phyloP scores from a whole-genome alignment of 2,329 filamentous ascomycete species.

The Colletotrichum agaves region DNA sequence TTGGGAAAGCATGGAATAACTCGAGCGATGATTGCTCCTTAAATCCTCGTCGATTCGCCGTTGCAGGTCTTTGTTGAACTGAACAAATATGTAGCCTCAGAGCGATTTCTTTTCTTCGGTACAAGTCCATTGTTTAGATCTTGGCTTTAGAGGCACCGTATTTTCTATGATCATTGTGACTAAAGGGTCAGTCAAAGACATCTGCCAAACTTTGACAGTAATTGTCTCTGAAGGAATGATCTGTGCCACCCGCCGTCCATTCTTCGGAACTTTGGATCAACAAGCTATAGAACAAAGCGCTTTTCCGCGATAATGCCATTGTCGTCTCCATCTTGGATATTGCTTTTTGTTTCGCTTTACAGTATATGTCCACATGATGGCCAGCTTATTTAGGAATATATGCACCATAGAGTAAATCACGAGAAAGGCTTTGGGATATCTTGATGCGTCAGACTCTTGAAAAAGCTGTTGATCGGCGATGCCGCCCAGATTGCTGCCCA shows the following conservation, averaged over 20 bases:
- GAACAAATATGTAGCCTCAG: not conserved
- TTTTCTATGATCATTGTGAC: no score
- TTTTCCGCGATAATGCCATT: not conserved
- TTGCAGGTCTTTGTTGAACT: not conserved
- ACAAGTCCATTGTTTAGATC: no score
- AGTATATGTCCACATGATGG: conserved; percentile 42
- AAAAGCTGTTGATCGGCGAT: conserved; percentile 33
- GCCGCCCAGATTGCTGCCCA: conserved; percentile 36
- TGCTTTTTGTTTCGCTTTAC: conserved; percentile 39
- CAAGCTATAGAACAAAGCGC: conserved; percentile 8
- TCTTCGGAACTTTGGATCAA: no score
- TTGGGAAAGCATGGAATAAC: not conserved
- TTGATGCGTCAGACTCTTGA: conserved; percentile 27
- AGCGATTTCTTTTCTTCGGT: no score
- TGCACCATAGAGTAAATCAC: conserved; percentile 33
- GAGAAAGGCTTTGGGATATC: conserved; percentile 30
- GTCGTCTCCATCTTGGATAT: not conserved
- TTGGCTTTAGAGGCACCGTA: no score
- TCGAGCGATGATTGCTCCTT: not conserved
- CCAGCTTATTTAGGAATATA: conserved; percentile 38
- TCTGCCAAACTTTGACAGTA: no score
- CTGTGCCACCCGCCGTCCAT: no score
- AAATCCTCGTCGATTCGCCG: not conserved
- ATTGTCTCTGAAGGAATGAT: no score
- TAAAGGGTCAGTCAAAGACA: no score